A percentile compares a stretch with the other conserved stretches of the same genome.
Conservation (phyloP, 2,329 filamentous ascomycete genomes). For the Lasiodiplodia hormozganensis region DNA sequence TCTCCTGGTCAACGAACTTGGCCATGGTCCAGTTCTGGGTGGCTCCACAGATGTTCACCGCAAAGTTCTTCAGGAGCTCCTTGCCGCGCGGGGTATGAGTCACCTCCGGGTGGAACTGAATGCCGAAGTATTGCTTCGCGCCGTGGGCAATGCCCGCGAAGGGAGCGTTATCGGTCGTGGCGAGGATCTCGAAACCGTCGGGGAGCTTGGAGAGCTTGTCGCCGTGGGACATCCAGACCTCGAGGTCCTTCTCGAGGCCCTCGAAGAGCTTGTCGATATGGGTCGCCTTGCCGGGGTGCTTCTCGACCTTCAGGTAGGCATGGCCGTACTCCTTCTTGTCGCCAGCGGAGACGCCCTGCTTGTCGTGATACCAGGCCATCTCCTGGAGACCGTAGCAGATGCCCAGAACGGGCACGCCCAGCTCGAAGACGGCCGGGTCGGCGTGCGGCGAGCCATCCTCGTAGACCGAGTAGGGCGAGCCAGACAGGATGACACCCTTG, state of each 20-base stretch:
- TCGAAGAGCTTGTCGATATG: slow-evolving; percentile 82
- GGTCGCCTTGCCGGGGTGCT: slow-evolving; percentile 59
- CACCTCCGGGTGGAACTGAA: slow-evolving; percentile 92
- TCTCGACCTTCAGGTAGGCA: slow-evolving; percentile 68
- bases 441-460: slow-evolving; percentile 78
- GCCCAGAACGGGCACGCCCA: slow-evolving; percentile 67
- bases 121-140: slow-evolving; percentile 74
- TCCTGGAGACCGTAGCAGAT: slow-evolving; percentile 75
- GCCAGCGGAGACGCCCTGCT: slow-evolving; percentile 70
- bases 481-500: slow-evolving; percentile 81
- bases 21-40: slow-evolving; percentile 83
- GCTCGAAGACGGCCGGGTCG: slow-evolving; percentile 81
- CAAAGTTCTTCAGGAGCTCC: slow-evolving; percentile 81
- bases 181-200: slow-evolving; percentile 74
- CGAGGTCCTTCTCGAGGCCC: slow-evolving; percentile 72
- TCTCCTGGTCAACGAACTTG: slow-evolving; percentile 82
- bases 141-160: slow-evolving; percentile 81
- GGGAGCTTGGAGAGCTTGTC: slow-evolving; percentile 84
- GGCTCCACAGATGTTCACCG: slow-evolving; percentile 80
- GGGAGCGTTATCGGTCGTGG: slow-evolving; percentile 75
- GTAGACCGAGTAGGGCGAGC: slow-evolving; percentile 81
- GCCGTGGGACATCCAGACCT: slow-evolving; percentile 87
- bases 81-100: slow-evolving; percentile 74
- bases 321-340: slow-evolving; percentile 75
- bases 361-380: slow-evolving; percentile 72